Conservation (phyloP, 1,284 basidiomycete species). For the Melanopsichium pennsylvanicum region DNA sequence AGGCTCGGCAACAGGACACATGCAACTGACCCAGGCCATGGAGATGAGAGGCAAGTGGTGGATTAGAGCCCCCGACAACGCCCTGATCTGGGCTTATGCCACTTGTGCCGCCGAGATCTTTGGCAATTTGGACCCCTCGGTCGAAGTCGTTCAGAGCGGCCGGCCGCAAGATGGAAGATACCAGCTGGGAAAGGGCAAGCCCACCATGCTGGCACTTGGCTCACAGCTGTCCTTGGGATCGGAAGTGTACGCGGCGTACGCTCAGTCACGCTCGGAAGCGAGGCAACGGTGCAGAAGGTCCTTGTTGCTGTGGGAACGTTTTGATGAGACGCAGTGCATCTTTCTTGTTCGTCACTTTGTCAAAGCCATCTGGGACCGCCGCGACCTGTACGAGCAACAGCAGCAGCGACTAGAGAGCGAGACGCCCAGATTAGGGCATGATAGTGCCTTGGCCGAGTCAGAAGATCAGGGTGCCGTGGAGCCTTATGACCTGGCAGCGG, state of each 20-base stretch:
- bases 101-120: conserved; percentile 20
- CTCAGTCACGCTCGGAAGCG: conserved; percentile 3
- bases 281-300: conserved; percentile 16
- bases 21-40: conserved; percentile 9
- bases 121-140: conserved; percentile 6
- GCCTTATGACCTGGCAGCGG: too few species aligned
- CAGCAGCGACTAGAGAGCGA: background rate
- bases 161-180: background rate
- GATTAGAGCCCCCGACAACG: conserved; percentile 17
- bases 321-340: conserved; percentile 16
- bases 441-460: background rate
- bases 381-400: conserved; percentile 14
- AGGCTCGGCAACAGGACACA: background rate
- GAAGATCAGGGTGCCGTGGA: conserved; percentile 11
- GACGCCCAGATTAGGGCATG: too few species aligned
- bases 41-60: conserved; percentile 19
- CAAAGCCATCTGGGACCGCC: conserved; percentile 14
- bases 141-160: background rate
- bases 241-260: background rate
- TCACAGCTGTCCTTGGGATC: conserved; percentile 5
- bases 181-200: conserved; percentile 8
- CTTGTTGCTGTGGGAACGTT: conserved; percentile 11
- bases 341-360: conserved; percentile 15
- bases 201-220: conserved; percentile 3
- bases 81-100: conserved; percentile 24